These are phyloP conservation scores for Sporothrix luriei DNA, from an alignment of 2,329 filamentous ascomycete genomes.

Conservation along the genomic window DNA sequence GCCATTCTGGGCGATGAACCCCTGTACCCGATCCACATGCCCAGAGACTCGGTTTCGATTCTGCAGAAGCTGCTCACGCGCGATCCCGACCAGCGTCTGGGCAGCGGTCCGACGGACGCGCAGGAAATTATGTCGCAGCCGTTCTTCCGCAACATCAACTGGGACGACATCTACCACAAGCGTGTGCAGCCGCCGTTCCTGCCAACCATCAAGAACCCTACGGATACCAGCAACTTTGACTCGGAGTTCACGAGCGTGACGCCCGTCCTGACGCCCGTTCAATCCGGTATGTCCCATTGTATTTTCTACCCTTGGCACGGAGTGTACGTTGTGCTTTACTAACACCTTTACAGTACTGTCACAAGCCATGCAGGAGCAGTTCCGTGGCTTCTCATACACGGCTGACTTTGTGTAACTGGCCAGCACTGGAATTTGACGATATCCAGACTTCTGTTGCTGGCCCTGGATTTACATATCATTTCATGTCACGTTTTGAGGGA, in stretches of 20 bases:
- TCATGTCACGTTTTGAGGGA: not conserved
- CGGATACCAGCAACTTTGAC: slow-evolving; percentile 99
- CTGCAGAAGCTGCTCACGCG: slow-evolving; percentile 95
- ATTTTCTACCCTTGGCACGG: not conserved
- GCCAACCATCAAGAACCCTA: slow-evolving; percentile 85
- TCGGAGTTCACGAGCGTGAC: slow-evolving; percentile 98
- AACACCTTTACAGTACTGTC: slow-evolving; percentile 75
- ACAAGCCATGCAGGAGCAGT: slow-evolving; percentile 99
- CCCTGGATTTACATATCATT: not conserved
- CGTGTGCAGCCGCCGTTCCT: slow-evolving; percentile 84
- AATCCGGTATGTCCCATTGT: slow-evolving; percentile 69
- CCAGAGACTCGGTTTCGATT: slow-evolving; percentile 94
- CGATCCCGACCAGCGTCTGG: slow-evolving; percentile 89
- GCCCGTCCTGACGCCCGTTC: slow-evolving; percentile 92
- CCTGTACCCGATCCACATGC: slow-evolving; percentile 98
- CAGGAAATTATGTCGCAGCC: slow-evolving; percentile 99
- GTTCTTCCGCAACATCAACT: slow-evolving; percentile 97
- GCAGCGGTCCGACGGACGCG: slow-evolving; percentile 92
- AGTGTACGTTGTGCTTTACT: not conserved
- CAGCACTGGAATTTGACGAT: too few relatives aligned
- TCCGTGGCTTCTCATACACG: slow-evolving; percentile 97
- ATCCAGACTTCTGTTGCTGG: not conserved
- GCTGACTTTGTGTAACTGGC: slow-evolving; percentile 73
- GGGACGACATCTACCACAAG: slow-evolving; percentile 99
- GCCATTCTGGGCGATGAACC: slow-evolving; percentile 97